Conservation (phyloP, 305 asterid genomes). For the Fraxinus greggii region DNA sequence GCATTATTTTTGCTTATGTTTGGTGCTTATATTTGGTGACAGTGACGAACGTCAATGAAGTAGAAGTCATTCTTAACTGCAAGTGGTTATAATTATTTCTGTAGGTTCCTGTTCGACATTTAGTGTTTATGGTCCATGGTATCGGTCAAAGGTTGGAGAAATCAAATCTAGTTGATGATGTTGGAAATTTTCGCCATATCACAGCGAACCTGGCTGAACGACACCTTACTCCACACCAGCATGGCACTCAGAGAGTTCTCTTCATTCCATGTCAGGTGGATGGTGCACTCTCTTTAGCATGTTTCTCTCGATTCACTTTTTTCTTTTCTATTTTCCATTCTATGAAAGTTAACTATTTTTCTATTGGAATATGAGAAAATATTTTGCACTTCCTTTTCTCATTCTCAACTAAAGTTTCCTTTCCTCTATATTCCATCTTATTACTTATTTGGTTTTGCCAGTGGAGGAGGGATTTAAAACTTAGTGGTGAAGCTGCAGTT, state of each 20-base stretch:
- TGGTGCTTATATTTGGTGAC: not conserved
- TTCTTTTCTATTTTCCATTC: not conserved
- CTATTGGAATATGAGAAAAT: not conserved
- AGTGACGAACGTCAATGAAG: constrained; percentile 7
- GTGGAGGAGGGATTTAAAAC: constrained; percentile 98
- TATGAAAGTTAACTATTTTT: not conserved
- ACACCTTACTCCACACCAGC: constrained; percentile 88
- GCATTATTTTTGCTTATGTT: not conserved
- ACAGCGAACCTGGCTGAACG: constrained; percentile 76
- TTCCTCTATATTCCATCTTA: not conserved
- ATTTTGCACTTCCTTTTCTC: constrained; percentile 5
- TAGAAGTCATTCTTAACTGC: constrained; percentile 3
- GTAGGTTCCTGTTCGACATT: constrained; percentile 94
- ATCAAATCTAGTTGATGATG: constrained; percentile 97
- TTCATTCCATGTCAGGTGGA: constrained; percentile 94
- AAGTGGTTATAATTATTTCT: constrained; percentile 15
- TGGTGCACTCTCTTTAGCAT: constrained; percentile 17
- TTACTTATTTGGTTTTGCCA: constrained; percentile 29
- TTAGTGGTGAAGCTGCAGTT: constrained; percentile 90
- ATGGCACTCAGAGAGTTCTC: constrained; percentile 81
- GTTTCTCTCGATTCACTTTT: not conserved
- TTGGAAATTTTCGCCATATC: constrained; percentile 71
- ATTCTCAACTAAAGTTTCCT: constrained; percentile 11
- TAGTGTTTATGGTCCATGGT: constrained; percentile 98
- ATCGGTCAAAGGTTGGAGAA: constrained; percentile 98